phyloP scores from a whole-genome alignment of 1,284 basidiomycete genomes.

The Malassezia dermatis region DNA sequence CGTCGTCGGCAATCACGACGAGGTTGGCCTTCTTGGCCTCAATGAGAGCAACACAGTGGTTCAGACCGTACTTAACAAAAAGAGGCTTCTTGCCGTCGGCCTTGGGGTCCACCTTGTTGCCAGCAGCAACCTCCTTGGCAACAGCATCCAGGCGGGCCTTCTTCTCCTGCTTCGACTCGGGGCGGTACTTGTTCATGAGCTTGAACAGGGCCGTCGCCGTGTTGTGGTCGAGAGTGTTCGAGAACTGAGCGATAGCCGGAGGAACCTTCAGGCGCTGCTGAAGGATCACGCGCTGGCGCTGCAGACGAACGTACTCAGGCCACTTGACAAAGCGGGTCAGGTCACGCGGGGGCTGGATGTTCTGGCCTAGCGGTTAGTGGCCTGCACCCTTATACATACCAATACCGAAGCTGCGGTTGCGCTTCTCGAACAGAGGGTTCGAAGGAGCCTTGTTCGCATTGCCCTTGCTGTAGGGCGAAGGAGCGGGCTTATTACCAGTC shows the following conservation, averaged over 20 bases:
- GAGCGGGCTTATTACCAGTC: constrained; percentile 40
- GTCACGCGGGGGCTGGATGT: constrained; percentile 80
- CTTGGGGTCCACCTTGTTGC: constrained; percentile 48
- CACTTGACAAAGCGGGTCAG: constrained; percentile 98
- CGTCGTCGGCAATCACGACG: constrained; percentile 94
- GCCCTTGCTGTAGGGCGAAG: constrained; percentile 42
- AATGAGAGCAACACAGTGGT: constrained; percentile 88
- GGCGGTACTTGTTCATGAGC: constrained; percentile 88
- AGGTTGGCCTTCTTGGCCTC: constrained; percentile 89
- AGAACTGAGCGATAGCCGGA: constrained; percentile 94
- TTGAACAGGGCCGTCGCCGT: constrained; percentile 97
- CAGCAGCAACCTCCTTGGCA: constrained; percentile 67
- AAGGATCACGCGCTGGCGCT: constrained; percentile 97
- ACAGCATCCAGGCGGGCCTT: constrained; percentile 74
- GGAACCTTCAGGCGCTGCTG: constrained; percentile 97
- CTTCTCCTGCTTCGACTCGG: constrained; percentile 93
- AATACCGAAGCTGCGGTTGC: constrained; percentile 85
- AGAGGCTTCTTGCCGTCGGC: constrained; percentile 65
- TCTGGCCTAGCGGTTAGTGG: constrained; percentile 62
- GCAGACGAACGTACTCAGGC: constrained; percentile 96
- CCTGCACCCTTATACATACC: constrained; percentile 54
- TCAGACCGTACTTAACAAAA: constrained; percentile 92
- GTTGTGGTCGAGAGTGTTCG: constrained; percentile 98
- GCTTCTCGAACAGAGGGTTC: constrained; percentile 92
- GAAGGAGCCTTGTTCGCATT: constrained; percentile 56